Base-by-base conservation (phyloP, 805 yeast genomes). In the Saccharomycopsis olivae region DNA sequence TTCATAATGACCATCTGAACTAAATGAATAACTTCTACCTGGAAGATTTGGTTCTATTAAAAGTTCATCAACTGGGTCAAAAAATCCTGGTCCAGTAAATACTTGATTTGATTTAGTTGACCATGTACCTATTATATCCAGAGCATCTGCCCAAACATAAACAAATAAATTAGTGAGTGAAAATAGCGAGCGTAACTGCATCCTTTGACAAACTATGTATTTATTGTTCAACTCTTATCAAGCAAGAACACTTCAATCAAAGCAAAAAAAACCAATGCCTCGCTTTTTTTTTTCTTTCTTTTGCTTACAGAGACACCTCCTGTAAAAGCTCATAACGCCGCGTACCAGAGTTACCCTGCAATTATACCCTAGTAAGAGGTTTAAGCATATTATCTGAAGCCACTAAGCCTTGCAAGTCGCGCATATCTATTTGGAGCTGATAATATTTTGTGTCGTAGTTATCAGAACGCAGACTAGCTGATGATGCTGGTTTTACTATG, bases 61-160 rank as follows among this genome's bases (percentile, higher is more conserved):
- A 14, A 89, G 71, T 59, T 92, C 98, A 56, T 89, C 96, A 21
- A 87, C 82, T 2, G 99, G 99, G 58, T 92, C 97, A 57, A 75
- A 92, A 56, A 92, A 92, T 2, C 88, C 82, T 5, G 97, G 95
- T 0, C 99, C 99, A 1, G 99, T 92, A 64, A 89, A 79, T 5
- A 92, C 98, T 10, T 94, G 77, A 58, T 83, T 84, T 10, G 96
- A 78, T 59, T 92, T 92, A 14, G 96, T 80, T 1, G 88, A 61
- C 99, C 99, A 92, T 0, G 99, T 92, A 5, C 98, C 98, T 5
- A 30, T 24, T 9, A 34, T 8, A 10, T 28, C 30, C n/a, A n/a
- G n/a, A n/a, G n/a, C n/a, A n/a, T n/a, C n/a, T n/a, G n/a, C n/a
- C n/a, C n/a, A n/a, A n/a, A n/a, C n/a, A n/a, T n/a, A n/a, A n/a